phyloP scores from a whole-genome alignment of 2,329 filamentous ascomycete genomes.

The Colletotrichum zoysiae region DNA sequence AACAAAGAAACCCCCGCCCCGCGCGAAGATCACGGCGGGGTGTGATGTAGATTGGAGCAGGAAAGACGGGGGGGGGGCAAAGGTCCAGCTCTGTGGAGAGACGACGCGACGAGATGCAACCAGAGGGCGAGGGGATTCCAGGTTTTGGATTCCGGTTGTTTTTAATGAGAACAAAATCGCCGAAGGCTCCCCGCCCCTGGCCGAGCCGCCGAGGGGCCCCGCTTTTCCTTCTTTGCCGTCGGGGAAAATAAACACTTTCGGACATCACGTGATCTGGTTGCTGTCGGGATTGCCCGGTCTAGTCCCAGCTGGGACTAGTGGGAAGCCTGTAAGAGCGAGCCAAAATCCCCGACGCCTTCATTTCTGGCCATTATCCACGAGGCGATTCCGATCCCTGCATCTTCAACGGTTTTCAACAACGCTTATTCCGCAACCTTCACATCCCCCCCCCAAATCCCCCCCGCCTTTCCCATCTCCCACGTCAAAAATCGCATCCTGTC shows the following conservation, averaged over 20 bases:
- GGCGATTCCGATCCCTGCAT: conserved; percentile 27
- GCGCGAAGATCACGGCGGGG: background rate
- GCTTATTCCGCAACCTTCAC: conserved; percentile 21
- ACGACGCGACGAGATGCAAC: conserved; percentile 22
- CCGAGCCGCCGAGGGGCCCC: background rate
- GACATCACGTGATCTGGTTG: background rate
- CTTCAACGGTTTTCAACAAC: conserved; percentile 6
- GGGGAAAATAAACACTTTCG: background rate
- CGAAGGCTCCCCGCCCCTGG: background rate
- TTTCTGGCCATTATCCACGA: conserved; percentile 1
- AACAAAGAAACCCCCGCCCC: background rate
- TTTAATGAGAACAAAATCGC: conserved; percentile 20
- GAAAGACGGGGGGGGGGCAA: conserved; percentile 39
- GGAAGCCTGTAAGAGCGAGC: too few species aligned
- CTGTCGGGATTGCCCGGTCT: accelerated
- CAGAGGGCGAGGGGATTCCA: conserved; percentile 32
- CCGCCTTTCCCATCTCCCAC: conserved; percentile 20
- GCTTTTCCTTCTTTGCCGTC: background rate
- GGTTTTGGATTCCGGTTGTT: conserved; percentile 16
- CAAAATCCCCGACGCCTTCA: background rate
- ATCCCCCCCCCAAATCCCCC: background rate
- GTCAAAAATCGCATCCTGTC: conserved; percentile 8
- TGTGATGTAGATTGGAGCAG: conserved; percentile 32
- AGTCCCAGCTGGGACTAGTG: background rate
- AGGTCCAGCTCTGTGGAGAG: conserved; percentile 40